phyloP scores from a whole-genome alignment of 495 filamentous ascomycete species.

The Penicillium silybi region DNA sequence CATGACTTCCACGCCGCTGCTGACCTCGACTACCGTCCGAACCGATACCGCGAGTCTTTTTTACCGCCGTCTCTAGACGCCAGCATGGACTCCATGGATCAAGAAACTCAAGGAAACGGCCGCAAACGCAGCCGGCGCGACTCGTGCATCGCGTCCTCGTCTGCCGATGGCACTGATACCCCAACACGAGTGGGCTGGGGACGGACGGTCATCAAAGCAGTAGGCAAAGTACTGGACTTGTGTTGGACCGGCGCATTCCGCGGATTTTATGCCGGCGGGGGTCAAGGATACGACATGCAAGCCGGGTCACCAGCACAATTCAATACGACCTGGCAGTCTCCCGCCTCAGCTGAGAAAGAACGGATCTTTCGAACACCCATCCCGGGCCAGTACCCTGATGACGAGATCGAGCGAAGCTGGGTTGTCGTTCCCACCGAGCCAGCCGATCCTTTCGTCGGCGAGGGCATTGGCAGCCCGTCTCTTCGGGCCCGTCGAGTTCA shows the following conservation, averaged over 20 bases:
- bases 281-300: slow-evolving; percentile 58
- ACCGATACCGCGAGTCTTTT: slow-evolving; percentile 43
- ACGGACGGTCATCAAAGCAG: slow-evolving; percentile 51
- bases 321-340: slow-evolving; percentile 25
- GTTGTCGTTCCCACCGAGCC: slow-evolving; percentile 60
- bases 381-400: slow-evolving; percentile 40
- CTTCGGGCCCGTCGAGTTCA: slow-evolving; percentile 18
- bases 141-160: slow-evolving; percentile 22
- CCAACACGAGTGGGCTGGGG: slow-evolving; percentile 36
- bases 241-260: slow-evolving; percentile 69
- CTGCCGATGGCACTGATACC: slow-evolving; percentile 17
- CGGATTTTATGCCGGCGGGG: slow-evolving; percentile 84
- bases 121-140: slow-evolving; percentile 43
- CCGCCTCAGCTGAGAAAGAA: slow-evolving; percentile 21
- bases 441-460: slow-evolving; percentile 18
- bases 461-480: slow-evolving; percentile 16
- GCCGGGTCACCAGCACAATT: slow-evolving; percentile 10
- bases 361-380: slow-evolving; percentile 15
- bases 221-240: slow-evolving; percentile 79
- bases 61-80: slow-evolving; percentile 30
- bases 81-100: slow-evolving; percentile 25
- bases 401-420: slow-evolving; percentile 63
- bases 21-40: slow-evolving; percentile 43
- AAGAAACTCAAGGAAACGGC: slow-evolving; percentile 23
- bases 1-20: slow-evolving; percentile 36